A percentile compares a stretch with the other conserved stretches of the same genome.
Evolutionary conservation across 2,329 filamentous ascomycete genomes (phyloP).

Genomic region (Fusarium lateritium): DNA sequence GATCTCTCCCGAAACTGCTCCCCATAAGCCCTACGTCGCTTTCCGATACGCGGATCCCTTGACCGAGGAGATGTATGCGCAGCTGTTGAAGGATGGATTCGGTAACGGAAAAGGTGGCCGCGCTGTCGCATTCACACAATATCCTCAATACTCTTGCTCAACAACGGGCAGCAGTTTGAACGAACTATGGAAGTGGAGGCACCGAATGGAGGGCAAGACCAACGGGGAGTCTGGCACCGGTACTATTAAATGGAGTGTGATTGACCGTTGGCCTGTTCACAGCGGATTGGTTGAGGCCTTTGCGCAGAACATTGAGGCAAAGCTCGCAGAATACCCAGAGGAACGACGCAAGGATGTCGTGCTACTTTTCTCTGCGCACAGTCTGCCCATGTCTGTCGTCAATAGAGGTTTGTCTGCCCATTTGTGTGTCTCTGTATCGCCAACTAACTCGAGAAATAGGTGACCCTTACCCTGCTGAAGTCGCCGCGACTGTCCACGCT

Average conservation of each 20-base stretch:
- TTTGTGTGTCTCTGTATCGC: neutral
- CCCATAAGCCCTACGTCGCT: conserved; percentile 97
- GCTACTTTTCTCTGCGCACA: conserved; percentile 94
- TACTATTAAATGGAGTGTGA: conserved; percentile 94
- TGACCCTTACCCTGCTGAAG: conserved; percentile 95
- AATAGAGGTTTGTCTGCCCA: conserved; percentile 76
- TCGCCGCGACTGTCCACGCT: conserved; percentile 94
- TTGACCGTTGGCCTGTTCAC: conserved; percentile 97
- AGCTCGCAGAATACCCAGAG: conserved; percentile 85
- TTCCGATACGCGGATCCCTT: conserved; percentile 95
- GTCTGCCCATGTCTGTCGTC: conserved; percentile 95
- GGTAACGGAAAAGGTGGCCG: conserved; percentile 90
- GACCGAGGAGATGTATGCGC: conserved; percentile 93
- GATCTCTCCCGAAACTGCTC: conserved; percentile 91
- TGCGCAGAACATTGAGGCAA: conserved; percentile 90
- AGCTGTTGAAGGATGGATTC: conserved; percentile 89
- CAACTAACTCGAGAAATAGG: conserved; percentile 64
- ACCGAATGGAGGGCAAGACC: conserved; percentile 85
- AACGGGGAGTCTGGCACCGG: conserved; percentile 70
- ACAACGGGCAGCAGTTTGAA: conserved; percentile 97
- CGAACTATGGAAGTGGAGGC: conserved; percentile 97
- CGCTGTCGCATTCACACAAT: conserved; percentile 97
- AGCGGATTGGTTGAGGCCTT: conserved; percentile 91
- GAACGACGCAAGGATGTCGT: conserved; percentile 86
- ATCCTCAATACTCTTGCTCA: conserved; percentile 98